These are phyloP conservation scores for Podospora fimiseda DNA, from an alignment of 495 filamentous ascomycete genomes.

Conservation along the genomic window DNA sequence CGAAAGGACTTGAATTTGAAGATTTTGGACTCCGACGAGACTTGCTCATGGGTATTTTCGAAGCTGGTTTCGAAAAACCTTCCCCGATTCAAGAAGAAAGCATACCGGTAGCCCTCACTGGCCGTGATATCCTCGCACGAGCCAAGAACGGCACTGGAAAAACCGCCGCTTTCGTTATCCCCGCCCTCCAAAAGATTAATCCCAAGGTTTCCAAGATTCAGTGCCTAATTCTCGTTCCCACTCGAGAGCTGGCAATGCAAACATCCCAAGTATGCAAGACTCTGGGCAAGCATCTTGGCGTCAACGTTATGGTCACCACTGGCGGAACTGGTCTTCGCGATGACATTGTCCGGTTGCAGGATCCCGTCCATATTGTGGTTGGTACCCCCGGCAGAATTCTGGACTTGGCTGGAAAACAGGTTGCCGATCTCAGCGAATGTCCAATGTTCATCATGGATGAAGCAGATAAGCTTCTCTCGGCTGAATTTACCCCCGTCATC, in stretches of 20 bases:
- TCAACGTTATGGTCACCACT: conserved; percentile 99
- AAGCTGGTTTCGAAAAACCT: conserved; percentile 96
- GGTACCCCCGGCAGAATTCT: conserved; percentile 94
- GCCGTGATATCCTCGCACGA: conserved; percentile 88
- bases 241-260: conserved; percentile 94
- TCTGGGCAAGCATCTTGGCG: conserved; percentile 88
- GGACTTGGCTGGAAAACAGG: conserved; percentile 87
- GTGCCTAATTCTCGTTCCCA: conserved; percentile 91
- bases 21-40: conserved; percentile 92
- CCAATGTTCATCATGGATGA: conserved; percentile 99
- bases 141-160: conserved; percentile 99
- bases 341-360: conserved; percentile 90
- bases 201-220: conserved; percentile 93
- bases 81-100: conserved; percentile 99
- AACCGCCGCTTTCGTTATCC: conserved; percentile 96
- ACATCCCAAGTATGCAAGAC: conserved; percentile 99
- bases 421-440: conserved; percentile 93
- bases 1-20: conserved; percentile 95
- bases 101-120: conserved; percentile 92
- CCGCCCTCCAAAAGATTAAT: conserved; percentile 90
- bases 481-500: conserved; percentile 94
- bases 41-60: conserved; percentile 97
- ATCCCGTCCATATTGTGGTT: conserved; percentile 94
- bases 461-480: conserved; percentile 92
- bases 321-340: conserved; percentile 92